phyloP scores from a whole-genome alignment of 768 basidiomycete genomes.

The Daedalea quercina region DNA sequence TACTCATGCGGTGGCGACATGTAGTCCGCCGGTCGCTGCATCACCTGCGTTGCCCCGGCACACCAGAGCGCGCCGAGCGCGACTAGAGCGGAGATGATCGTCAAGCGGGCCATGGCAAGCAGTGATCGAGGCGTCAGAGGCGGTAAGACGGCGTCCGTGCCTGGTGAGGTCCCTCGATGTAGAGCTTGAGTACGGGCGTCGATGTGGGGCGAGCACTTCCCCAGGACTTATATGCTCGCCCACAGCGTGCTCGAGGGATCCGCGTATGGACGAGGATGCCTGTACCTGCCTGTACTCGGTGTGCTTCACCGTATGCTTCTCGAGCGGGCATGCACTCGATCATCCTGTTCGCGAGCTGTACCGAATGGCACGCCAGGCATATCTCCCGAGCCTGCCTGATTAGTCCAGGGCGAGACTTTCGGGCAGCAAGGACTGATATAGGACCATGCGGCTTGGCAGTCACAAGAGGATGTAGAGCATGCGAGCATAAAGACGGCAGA shows the following conservation, averaged over 20 bases:
- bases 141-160: no score
- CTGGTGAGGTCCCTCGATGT: no score
- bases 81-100: neutral
- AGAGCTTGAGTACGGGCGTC: no score
- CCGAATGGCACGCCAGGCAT: neutral
- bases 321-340: neutral
- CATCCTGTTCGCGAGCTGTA: neutral
- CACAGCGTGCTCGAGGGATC: no score
- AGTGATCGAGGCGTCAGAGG: no score
- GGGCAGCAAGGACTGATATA: neutral
- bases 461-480: neutral
- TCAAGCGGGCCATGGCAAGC: neutral
- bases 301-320: no score
- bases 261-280: no score
- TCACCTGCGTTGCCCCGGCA: conserved; percentile 38
- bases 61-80: conserved; percentile 13
- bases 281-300: no score
- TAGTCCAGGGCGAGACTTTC: neutral
- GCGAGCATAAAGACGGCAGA: neutral
- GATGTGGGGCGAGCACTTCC: no score
- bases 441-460: neutral
- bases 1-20: conserved; percentile 35
- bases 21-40: conserved; percentile 45
- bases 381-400: neutral
- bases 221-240: no score